Conservation (phyloP, 768 basidiomycete species). For the Arthromyces matolae region DNA sequence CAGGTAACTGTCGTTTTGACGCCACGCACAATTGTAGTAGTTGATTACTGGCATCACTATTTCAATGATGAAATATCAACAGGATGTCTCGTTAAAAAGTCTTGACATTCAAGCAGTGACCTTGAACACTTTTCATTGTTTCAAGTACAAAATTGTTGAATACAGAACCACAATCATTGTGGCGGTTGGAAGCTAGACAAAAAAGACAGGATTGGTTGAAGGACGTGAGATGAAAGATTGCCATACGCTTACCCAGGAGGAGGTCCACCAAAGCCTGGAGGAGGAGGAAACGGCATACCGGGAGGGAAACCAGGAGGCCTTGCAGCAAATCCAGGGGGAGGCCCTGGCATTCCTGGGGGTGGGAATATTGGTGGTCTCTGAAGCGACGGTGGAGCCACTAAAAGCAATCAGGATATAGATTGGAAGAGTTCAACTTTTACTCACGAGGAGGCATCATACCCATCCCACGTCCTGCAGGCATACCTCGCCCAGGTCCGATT, state of each 20-base stretch:
- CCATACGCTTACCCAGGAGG: conserved; percentile 69
- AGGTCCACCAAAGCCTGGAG: conserved; percentile 76
- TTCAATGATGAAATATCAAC: too few species aligned
- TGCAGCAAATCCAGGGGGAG: conserved; percentile 69
- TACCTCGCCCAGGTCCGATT: conserved; percentile 88
- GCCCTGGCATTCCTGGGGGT: conserved; percentile 80
- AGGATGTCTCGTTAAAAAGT: too few species aligned
- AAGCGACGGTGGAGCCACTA: conserved; percentile 59
- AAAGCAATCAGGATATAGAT: conserved; percentile 12
- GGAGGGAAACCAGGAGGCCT: conserved; percentile 81
- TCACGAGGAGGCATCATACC: conserved; percentile 87
- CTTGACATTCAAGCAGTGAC: too few species aligned
- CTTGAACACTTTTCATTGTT: conserved; percentile 17
- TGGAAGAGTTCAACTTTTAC: conserved; percentile 18
- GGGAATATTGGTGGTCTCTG: conserved; percentile 66
- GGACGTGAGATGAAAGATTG: too few species aligned
- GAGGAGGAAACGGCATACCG: conserved; percentile 68
- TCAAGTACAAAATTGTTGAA: conserved; percentile 2
- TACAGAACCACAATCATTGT: conserved; percentile 24
- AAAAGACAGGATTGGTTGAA: not conserved
- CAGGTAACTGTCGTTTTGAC: too few species aligned
- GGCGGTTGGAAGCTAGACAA: conserved; percentile 49
- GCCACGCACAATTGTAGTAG: too few species aligned
- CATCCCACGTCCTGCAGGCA: conserved; percentile 96
- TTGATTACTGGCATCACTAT: too few species aligned